Evolutionary conservation across 2,329 filamentous ascomycete genomes (phyloP), one percentile per base, ranked within the genome.

Genomic region (Sporothrix phasma): DNA sequence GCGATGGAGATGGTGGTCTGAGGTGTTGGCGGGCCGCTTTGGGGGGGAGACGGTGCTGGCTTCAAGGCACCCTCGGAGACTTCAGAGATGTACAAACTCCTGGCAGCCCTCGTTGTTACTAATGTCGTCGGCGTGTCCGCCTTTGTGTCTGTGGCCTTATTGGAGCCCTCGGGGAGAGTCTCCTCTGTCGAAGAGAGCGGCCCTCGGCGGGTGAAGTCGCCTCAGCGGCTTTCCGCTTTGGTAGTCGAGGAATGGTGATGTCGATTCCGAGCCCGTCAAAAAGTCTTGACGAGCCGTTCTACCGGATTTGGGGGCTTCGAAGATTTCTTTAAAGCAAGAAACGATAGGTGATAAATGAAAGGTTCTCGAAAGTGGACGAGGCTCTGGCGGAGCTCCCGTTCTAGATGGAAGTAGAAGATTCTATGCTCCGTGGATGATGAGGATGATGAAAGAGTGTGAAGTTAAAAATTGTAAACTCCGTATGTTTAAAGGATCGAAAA

Each of bases 211-310:
- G 78, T 73, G 79, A 79, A 79, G 80, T 81, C 81, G 81, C 83
- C 83, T 85, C 83, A 82, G 82, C 82, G 77, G 83, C 82, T 78
- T 84, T 85, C 75, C 83, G 80, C 76, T 86, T 86, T 71, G 81
- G 79, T 70, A 81, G 83, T 68, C 74, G 81, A 76, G 82, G 78
- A 85, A 86, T 86, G 72, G 75, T 85, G 82, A 69, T 51, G 39
- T 24, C 13, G 53, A 49, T 65, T 29, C 53, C 45, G 43, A 19
- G 69, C 69, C 68, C 69, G 69, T 69, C 68, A 67, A 65, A n/a
- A 24, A 47, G 43, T 47, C 39, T 53, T 54, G 69, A 70, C 69
- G 66, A 70, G 69, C 68, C 31, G 43, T 43, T 15, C 11, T 17
- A n/a, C n/a, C n/a, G n/a, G n/a, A n/a, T n/a, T n/a, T n/a, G n/a